These are phyloP conservation scores for Vigna nakashimae DNA, from an alignment of 306 rosid genomes.

Conservation along the genomic window DNA sequence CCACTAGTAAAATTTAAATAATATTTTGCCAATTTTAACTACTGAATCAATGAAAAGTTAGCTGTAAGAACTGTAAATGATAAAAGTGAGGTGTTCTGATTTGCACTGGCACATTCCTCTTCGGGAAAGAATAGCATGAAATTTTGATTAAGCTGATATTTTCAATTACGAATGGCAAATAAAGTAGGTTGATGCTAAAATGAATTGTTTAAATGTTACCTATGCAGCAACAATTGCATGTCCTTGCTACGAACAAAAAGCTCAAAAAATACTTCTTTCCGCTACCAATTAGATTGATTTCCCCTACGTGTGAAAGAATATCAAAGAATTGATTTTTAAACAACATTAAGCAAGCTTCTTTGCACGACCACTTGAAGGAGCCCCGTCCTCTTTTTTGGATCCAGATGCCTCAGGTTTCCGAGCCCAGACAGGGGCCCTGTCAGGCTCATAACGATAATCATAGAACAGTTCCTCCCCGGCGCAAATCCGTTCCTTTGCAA, in stretches of 20 bases:
- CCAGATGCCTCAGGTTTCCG: constrained; percentile 90
- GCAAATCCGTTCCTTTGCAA: constrained; percentile 93
- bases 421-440: constrained; percentile 99
- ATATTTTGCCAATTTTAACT: background rate
- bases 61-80: background rate
- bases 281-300: constrained; percentile 59
- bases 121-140: constrained; percentile 27
- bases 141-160: constrained; percentile 40
- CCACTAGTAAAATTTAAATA: background rate
- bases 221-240: constrained; percentile 58
- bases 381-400: constrained; percentile 84
- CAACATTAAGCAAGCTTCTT: constrained; percentile 85
- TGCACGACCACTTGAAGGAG: constrained; percentile 95
- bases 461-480: constrained; percentile 99
- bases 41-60: background rate
- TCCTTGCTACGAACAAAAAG: constrained; percentile 56
- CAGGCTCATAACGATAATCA: constrained; percentile 96
- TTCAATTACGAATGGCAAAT: constrained; percentile 42
- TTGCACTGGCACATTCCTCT: constrained; percentile 23
- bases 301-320: constrained; percentile 67
- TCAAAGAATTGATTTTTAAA: constrained; percentile 49
- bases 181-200: constrained; percentile 47
- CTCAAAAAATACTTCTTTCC: constrained; percentile 54
- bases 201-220: constrained; percentile 56
- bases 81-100: constrained; percentile 7